Evolutionary conservation across 768 basidiomycete species (phyloP), one percentile per base, ranked within the genome.

Genomic region (Botryobasidium botryosum): DNA sequence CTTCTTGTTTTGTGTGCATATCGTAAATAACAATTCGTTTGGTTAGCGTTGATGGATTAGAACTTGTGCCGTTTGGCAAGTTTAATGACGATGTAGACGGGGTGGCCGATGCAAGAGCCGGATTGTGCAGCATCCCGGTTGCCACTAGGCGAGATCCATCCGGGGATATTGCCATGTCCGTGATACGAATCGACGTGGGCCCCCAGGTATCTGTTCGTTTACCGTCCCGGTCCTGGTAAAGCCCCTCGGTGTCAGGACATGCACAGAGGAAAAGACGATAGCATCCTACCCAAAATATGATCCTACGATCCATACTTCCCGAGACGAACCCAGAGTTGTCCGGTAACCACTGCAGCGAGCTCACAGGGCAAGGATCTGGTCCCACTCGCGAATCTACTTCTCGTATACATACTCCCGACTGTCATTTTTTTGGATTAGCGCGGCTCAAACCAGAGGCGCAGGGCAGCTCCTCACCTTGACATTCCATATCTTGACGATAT

Each of bases 271-370:
- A n/a, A n/a, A 15, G 8, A 43, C 12, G 17, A 8, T 8, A 15
- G 12, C 3, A 27, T 57, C 73, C 39, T 61, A 87, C 88, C 87
- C 87, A 91, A 46, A 78, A 72, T 35, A 78, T 69, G 47, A 85
- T 76, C 60, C 75, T 79, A 50, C 77, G 74, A 60, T 96, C 92
- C 56, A 92, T 66, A 35, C 81, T 81, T 40, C 79, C 80, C 8
- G 88, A 91, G 52, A 94, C 72, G 58, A 97, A 94, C 6, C 85
- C 87, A 18, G 75, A 75, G 27, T 80, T 80, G 58, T 94, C 83
- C 17, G 87, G 82, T 32, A 88, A 64, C 86, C 88, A 96, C 25
- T 74, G 71, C 28, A 96, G 69, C 2, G 86, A 75, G 15, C 84
- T 84, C 43, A 97, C 84, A 2, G 77, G 77, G 48, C n/a, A n/a